These are phyloP conservation scores for Karstenula rhodostoma DNA, from an alignment of 2,329 filamentous ascomycete genomes.

Conservation along the genomic window DNA sequence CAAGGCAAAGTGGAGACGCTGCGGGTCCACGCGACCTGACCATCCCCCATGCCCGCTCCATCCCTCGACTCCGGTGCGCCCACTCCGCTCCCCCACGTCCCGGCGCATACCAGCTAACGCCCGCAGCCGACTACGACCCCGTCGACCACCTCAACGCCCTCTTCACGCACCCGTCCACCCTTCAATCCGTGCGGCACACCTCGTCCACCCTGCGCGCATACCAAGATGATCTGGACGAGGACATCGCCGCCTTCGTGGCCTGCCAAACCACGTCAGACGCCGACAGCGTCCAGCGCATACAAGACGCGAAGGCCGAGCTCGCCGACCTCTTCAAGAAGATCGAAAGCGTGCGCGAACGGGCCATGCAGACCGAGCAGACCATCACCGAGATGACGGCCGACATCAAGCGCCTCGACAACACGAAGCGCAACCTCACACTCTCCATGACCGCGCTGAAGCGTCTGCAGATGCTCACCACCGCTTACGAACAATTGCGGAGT, in stretches of 20 bases:
- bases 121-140: constrained; percentile 84
- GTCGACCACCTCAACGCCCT: constrained; percentile 92
- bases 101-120: constrained; percentile 16
- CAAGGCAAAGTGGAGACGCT: constrained; percentile 32
- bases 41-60: constrained; percentile 48
- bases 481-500: constrained; percentile 93
- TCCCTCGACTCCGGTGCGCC: constrained; percentile 50
- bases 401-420: constrained; percentile 95
- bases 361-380: constrained; percentile 89
- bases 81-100: constrained; percentile 3
- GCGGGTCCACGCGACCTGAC: constrained; percentile 47
- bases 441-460: constrained; percentile 98
- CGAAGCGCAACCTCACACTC: constrained; percentile 93
- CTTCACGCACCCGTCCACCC: constrained; percentile 87
- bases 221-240: constrained; percentile 81
- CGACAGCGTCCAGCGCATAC: constrained; percentile 89
- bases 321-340: constrained; percentile 92
- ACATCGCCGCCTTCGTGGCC: constrained; percentile 76
- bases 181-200: constrained; percentile 78
- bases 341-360: constrained; percentile 87
- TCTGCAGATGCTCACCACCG: constrained; percentile 97
- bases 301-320: constrained; percentile 88
- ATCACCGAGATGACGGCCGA: constrained; percentile 99
- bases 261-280: constrained; percentile 84
- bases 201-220: constrained; percentile 76